Conservation (phyloP, 2,329 filamentous ascomycete species). For the Metarhizium robertsii region DNA sequence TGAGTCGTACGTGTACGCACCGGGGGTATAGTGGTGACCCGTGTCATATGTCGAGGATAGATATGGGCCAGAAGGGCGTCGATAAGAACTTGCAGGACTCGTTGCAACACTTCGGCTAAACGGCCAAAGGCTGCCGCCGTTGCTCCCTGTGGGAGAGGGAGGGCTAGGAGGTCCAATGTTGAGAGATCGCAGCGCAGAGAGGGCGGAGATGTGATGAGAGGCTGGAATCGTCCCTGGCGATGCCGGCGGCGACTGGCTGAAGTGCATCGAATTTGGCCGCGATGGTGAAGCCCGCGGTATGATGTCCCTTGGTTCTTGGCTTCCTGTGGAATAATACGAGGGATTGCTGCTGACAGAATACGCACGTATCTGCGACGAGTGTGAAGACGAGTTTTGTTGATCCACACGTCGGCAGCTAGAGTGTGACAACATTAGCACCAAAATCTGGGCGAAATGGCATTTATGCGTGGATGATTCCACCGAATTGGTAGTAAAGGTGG, state of each 20-base stretch:
- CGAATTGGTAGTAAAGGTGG: background rate
- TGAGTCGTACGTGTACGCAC: slow-evolving; percentile 29
- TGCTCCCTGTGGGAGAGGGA: slow-evolving; percentile 39
- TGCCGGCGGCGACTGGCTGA: slow-evolving; percentile 41
- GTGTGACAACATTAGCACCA: slow-evolving; percentile 10
- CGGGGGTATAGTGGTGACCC: slow-evolving; percentile 25
- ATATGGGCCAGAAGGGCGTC: slow-evolving; percentile 26
- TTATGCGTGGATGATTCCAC: background rate
- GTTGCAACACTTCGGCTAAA: slow-evolving; percentile 41
- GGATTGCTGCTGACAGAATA: slow-evolving; percentile 20
- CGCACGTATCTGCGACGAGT: slow-evolving; percentile 7
- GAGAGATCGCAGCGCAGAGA: slow-evolving; percentile 47
- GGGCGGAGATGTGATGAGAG: slow-evolving; percentile 29
- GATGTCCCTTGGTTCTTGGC: slow-evolving; percentile 50
- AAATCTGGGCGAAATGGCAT: background rate
- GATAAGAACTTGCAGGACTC: slow-evolving; percentile 45
- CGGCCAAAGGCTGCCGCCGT: slow-evolving; percentile 40
- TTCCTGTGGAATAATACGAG: slow-evolving; percentile 34
- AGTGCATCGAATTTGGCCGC: slow-evolving; percentile 44
- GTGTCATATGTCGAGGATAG: slow-evolving; percentile 45
- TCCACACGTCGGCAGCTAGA: slow-evolving; percentile 46
- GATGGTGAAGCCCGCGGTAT: slow-evolving; percentile 56
- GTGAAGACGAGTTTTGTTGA: slow-evolving; percentile 33
- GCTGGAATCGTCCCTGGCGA: slow-evolving; percentile 28
- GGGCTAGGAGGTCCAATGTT: slow-evolving; percentile 45